These are phyloP conservation scores for Jimgerdemannia flammicorona DNA, from an alignment of 192 early-diverging fungal species.

Conservation along the genomic window DNA sequence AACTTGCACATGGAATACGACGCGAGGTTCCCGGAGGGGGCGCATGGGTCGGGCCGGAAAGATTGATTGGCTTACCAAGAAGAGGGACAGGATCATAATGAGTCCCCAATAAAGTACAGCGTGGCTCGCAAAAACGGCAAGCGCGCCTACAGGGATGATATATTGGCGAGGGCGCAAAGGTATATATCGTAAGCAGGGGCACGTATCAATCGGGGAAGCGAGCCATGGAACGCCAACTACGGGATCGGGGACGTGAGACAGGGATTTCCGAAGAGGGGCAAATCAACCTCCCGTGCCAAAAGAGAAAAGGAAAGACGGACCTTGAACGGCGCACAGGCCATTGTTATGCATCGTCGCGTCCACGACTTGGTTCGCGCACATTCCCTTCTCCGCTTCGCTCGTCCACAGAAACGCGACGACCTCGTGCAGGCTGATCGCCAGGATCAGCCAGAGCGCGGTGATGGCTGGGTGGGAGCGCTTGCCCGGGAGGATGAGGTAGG, in stretches of 20 bases:
- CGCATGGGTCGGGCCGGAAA: background rate
- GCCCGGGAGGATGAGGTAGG: background rate
- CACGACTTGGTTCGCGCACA: background rate
- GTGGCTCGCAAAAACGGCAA: background rate
- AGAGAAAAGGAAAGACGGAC: background rate
- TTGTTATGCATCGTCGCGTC: background rate
- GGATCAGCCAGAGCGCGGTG: background rate
- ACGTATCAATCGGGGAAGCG: background rate
- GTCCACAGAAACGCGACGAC: background rate
- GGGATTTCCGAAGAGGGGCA: background rate
- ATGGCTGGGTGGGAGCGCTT: background rate
- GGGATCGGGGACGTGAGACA: background rate
- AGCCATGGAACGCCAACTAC: background rate
- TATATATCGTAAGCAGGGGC: background rate
- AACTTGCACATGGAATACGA: background rate
- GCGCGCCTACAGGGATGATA: background rate
- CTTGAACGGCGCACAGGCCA: background rate
- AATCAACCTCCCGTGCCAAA: too few species aligned
- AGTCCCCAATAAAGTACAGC: background rate
- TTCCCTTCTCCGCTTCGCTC: background rate
- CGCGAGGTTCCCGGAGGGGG: background rate
- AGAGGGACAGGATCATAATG: background rate
- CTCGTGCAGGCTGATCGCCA: background rate
- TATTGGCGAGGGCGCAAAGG: background rate
- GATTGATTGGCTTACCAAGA: background rate